A percentile compares a stretch with the other conserved stretches of the same genome.
Conservation (phyloP, 345 rosid genomes). For the Excoecaria agallocha region DNA sequence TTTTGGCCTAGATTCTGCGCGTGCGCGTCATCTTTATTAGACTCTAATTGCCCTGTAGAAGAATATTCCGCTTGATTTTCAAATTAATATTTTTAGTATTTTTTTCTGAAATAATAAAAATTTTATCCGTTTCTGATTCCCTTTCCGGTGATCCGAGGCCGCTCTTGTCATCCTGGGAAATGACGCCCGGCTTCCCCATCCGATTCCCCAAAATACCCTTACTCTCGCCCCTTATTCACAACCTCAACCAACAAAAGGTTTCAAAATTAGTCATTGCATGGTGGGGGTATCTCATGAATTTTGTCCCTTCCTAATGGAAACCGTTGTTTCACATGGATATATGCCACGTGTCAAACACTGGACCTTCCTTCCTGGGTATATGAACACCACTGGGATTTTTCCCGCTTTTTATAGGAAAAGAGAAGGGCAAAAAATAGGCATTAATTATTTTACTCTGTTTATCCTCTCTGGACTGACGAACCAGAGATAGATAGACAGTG, state of each 20-base stretch:
- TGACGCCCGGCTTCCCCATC: conserved; percentile 8
- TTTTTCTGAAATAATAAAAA: too few species aligned
- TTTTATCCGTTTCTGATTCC: background rate
- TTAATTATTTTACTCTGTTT: conserved; percentile 16
- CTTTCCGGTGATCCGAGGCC: conserved; percentile 13
- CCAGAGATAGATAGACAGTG: background rate
- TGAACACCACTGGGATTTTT: conserved; percentile 44
- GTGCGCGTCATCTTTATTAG: background rate
- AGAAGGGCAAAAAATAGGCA: background rate
- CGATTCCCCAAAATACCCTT: conserved; percentile 11
- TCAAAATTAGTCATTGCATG: background rate
- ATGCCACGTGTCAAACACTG: conserved; percentile 63
- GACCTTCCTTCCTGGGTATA: conserved; percentile 41
- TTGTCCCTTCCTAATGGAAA: background rate
- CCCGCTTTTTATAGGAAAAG: conserved; percentile 43
- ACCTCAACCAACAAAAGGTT: background rate
- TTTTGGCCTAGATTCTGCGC: background rate
- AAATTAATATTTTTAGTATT: too few species aligned
- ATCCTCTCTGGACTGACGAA: conserved; percentile 25
- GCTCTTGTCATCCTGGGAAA: conserved; percentile 4
- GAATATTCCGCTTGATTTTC: conserved; percentile 1
- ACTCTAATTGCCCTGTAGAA: background rate
- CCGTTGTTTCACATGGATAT: conserved; percentile 32
- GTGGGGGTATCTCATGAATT: conserved; percentile 11
- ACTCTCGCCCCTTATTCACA: background rate